These are phyloP conservation scores for Plantago major DNA, from an alignment of 257 asterid species.

Conservation along the genomic window DNA sequence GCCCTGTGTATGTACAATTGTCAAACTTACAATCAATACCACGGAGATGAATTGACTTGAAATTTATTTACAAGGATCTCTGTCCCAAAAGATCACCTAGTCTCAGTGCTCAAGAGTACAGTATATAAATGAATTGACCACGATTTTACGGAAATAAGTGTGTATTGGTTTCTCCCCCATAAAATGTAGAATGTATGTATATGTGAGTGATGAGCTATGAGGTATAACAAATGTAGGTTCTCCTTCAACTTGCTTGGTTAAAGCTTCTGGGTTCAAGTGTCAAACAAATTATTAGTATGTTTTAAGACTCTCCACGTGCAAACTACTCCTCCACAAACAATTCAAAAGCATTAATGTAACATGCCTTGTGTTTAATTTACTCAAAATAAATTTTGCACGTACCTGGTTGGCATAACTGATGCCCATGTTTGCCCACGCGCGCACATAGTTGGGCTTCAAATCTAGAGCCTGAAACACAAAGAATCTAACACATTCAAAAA, in stretches of 20 bases:
- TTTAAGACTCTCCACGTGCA: too few relatives aligned
- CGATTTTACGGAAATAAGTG: background rate
- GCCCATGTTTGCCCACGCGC: constrained; percentile 99
- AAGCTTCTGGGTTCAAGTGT: too few relatives aligned
- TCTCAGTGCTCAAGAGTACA: too few relatives aligned
- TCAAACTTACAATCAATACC: background rate
- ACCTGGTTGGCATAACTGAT: constrained; percentile 99
- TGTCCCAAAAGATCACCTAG: too few relatives aligned
- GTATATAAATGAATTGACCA: too few relatives aligned
- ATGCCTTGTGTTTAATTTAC: constrained; percentile 5
- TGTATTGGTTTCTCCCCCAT: background rate
- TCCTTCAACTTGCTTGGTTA: constrained; percentile 1
- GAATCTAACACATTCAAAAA: constrained; percentile 11
- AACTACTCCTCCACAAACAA: too few relatives aligned
- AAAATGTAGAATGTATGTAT: background rate
- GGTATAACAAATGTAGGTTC: background rate
- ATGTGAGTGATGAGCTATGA: background rate
- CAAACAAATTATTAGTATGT: too few relatives aligned
- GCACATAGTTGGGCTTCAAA: constrained; percentile 93
- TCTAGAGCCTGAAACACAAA: constrained; percentile 75
- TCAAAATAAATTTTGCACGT: constrained; percentile 12
- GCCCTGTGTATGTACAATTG: constrained; percentile 45
- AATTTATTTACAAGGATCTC: background rate
- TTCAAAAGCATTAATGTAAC: background rate
- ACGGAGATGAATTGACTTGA: background rate